These are phyloP conservation scores for Plasmopara viticola DNA, from an alignment of 352 stramenopile genomes.

Conservation along the genomic window DNA sequence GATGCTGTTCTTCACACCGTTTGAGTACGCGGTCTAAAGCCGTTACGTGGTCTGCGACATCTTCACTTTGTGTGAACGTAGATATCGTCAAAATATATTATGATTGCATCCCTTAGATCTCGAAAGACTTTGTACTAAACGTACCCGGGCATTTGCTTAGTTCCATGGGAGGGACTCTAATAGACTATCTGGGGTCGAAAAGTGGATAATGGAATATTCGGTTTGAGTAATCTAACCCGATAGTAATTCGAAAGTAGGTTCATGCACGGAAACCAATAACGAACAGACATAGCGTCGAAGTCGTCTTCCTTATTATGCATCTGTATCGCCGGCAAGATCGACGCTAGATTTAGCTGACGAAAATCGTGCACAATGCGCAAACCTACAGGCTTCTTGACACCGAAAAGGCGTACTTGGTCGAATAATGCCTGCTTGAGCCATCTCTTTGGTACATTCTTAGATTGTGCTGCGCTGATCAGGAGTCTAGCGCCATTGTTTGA, in stretches of 20 bases:
- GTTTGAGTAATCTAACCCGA: no score
- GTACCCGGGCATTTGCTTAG: background rate
- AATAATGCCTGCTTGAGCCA: slow-evolving; percentile 9
- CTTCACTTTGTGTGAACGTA: no score
- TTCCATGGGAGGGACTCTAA: background rate
- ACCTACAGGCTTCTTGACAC: no score
- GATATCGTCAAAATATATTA: no score
- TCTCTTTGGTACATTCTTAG: slow-evolving; percentile 9
- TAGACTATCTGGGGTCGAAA: background rate
- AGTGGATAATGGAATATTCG: no score
- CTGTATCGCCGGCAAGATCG: slow-evolving; percentile 2
- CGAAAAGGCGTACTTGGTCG: background rate
- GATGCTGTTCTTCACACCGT: no score
- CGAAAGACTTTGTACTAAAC: background rate
- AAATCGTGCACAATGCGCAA: background rate
- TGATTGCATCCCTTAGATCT: no score
- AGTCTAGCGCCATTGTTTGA: slow-evolving; percentile 9
- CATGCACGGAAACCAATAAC: no score
- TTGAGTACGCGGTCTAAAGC: no score
- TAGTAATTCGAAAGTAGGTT: no score
- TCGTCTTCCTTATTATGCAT: slow-evolving; percentile 1
- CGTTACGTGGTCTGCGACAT: no score
- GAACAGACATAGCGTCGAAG: no score
- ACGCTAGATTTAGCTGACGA: background rate
- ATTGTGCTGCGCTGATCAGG: slow-evolving; percentile 5